Evolutionary conservation across 2,329 filamentous ascomycete genomes (phyloP), one percentile per base, ranked within the genome.

Genomic region (Domatiomyces globalis): DNA sequence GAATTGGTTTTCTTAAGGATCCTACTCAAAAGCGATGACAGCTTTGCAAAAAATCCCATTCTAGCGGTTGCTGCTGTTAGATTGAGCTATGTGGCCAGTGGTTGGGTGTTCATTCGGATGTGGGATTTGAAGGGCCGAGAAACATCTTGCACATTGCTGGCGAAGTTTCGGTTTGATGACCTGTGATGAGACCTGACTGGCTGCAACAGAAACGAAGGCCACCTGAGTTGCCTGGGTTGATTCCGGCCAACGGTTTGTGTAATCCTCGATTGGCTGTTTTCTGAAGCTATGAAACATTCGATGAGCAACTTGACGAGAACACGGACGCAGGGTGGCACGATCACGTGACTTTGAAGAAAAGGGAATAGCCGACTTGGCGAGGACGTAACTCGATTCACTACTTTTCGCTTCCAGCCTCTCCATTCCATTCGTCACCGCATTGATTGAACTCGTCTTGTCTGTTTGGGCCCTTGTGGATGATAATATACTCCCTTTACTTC

Each of bases 1-100:
- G 58, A 59, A 39, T 29, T 60, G 45, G 52, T 55, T n/a, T 59
- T 59, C 43, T 42, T 60, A 12, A 51, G 58, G 4, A 53, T 60
- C 48, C 47, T 60, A 33, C 54, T 59, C 49, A 60, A 60, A 53
- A 58, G 56, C 33, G 58, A 60, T 43, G 58, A 60, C 29, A 48
- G 49, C n/a, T 60, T 57, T 52, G 54, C 56, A 1, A 54, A 47
- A 17, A 59, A 60, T 39, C 58, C 57, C 1, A 56, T 58, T 12
- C 51, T 58, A 29, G 57, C 54, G 12, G 57, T 60, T n/a, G 43
- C 49, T 17, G 54, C 57, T 8, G 58, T 59, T 29, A 45, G 57
- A 39, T 18, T 60, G n/a, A n/a, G 51, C n/a, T 59, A 59, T 19
- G 56, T 57, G 7, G 25, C 39, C 18, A 36, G 49, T 29, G 58